These are phyloP conservation scores for Annulohypoxylon truncatum DNA, from an alignment of 2,329 filamentous ascomycete genomes.

Conservation along the genomic window DNA sequence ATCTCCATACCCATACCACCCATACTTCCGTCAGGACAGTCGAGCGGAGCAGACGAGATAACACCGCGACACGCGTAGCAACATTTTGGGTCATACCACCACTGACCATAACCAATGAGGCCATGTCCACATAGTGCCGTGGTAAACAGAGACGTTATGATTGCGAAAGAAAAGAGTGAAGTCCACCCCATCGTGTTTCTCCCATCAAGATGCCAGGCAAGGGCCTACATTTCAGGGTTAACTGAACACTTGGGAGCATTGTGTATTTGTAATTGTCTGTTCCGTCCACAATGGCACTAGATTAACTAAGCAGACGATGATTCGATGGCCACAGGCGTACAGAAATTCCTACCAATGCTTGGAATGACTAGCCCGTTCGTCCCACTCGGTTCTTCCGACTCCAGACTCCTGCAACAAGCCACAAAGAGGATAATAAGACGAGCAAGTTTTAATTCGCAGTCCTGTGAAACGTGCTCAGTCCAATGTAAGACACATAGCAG, in stretches of 20 bases:
- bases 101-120: slow-evolving; percentile 21
- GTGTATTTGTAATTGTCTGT: neutral
- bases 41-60: slow-evolving; percentile 1
- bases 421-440: neutral
- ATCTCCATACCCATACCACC: slow-evolving; percentile 6
- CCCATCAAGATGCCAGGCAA: neutral
- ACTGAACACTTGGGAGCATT: neutral
- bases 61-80: slow-evolving; percentile 11
- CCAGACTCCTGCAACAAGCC: neutral
- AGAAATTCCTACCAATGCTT: neutral
- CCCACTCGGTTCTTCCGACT: neutral
- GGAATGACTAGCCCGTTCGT: neutral
- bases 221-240: neutral
- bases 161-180: neutral
- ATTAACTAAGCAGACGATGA: neutral
- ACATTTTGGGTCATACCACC: slow-evolving; percentile 20
- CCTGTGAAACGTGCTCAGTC: neutral
- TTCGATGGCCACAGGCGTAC: neutral
- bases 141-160: neutral
- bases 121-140: slow-evolving; percentile 3
- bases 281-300: neutral
- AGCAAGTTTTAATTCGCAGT: slow-evolving; percentile 1
- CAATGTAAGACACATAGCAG: neutral
- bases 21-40: slow-evolving; percentile 14
- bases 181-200: neutral